phyloP scores from a whole-genome alignment of 202 grass and related monocot species.

The Musa balbisiana region DNA sequence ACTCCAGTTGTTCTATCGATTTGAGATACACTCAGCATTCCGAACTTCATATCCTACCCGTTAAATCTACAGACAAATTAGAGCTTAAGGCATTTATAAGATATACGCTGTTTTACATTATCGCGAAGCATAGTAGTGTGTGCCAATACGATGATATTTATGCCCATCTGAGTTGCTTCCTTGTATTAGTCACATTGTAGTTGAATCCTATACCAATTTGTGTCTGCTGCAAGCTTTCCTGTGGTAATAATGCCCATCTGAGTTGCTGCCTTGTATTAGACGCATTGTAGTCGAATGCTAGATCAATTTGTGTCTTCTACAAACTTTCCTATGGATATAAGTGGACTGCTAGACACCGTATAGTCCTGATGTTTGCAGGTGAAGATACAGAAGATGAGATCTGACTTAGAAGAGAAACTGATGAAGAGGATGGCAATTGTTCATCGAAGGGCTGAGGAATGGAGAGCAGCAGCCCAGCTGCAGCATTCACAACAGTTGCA shows the following conservation, averaged over 20 bases:
- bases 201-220: too few relatives aligned
- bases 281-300: too few relatives aligned
- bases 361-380: slow-evolving; percentile 33
- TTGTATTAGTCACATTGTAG: too few relatives aligned
- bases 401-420: slow-evolving; percentile 81
- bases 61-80: neutral
- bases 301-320: too few relatives aligned
- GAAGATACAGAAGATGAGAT: slow-evolving; percentile 95
- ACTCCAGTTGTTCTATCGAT: neutral
- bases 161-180: too few relatives aligned
- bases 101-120: neutral
- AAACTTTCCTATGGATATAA: too few relatives aligned
- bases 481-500: slow-evolving; percentile 77
- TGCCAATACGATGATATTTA: too few relatives aligned
- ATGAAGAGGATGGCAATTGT: slow-evolving; percentile 81
- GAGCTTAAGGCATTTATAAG: neutral
- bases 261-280: too few relatives aligned
- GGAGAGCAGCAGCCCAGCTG: slow-evolving; percentile 49
- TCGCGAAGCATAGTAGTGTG: too few relatives aligned
- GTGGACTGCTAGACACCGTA: too few relatives aligned
- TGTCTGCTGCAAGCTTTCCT: too few relatives aligned
- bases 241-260: too few relatives aligned
- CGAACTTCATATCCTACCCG: neutral
- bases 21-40: neutral
- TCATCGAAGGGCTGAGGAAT: slow-evolving; percentile 67